phyloP scores from a whole-genome alignment of 2,329 filamentous ascomycete species.

The Nemania sp. region DNA sequence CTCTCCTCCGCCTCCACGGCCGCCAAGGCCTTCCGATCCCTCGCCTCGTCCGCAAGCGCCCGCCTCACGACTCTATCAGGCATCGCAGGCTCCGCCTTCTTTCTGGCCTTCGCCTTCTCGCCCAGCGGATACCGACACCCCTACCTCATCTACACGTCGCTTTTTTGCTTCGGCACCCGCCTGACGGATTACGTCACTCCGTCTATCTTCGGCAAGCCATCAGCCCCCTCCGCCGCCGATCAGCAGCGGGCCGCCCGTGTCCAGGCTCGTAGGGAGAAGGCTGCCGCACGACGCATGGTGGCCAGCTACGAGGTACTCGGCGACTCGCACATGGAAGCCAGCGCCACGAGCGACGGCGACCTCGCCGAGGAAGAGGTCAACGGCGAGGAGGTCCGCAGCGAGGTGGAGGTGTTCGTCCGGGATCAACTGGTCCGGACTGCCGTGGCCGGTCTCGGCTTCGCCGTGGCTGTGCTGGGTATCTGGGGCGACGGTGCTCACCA shows the following conservation, averaged over 20 bases:
- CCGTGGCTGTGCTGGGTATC: slow-evolving; percentile 66
- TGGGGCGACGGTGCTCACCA: slow-evolving; percentile 63
- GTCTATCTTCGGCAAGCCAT: slow-evolving; percentile 43
- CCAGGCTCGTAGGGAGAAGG: slow-evolving; percentile 38
- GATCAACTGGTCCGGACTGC: slow-evolving; percentile 59
- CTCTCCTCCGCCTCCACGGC: slow-evolving; percentile 77
- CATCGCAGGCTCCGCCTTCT: slow-evolving; percentile 71
- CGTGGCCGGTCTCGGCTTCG: slow-evolving; percentile 60
- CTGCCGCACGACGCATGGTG: slow-evolving; percentile 59
- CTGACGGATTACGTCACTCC: slow-evolving; percentile 56
- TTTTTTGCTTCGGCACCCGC: slow-evolving; percentile 67
- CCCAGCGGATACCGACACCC: slow-evolving; percentile 78
- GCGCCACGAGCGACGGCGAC: slow-evolving; percentile 45
- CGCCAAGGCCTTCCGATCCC: slow-evolving; percentile 69
- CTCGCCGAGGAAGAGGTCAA: slow-evolving; percentile 63
- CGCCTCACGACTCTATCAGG: slow-evolving; percentile 71
- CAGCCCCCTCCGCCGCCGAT: slow-evolving; percentile 36
- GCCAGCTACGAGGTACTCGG: slow-evolving; percentile 72
- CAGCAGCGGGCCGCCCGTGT: slow-evolving; percentile 39
- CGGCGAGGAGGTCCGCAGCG: slow-evolving; percentile 63
- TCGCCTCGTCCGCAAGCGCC: slow-evolving; percentile 65
- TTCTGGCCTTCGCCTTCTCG: slow-evolving; percentile 78
- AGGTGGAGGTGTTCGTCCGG: slow-evolving; percentile 60
- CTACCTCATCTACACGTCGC: slow-evolving; percentile 84
- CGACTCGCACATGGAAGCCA: slow-evolving; percentile 54